These are phyloP conservation scores for Rhodamnia argentea DNA, from an alignment of 345 rosid genomes.

Conservation along the genomic window DNA sequence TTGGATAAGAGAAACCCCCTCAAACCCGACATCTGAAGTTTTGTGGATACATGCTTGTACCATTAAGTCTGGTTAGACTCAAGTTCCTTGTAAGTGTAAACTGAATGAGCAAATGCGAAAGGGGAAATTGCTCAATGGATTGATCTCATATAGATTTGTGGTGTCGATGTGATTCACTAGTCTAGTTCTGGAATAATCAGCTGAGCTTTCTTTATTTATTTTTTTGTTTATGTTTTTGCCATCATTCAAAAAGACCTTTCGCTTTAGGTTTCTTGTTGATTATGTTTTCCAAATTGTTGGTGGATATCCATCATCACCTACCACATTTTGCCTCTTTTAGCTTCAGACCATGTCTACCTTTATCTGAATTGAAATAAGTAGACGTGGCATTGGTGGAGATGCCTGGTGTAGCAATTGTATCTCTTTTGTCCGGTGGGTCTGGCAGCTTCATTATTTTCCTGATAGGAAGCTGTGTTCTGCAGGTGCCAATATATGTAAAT, in stretches of 20 bases:
- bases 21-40: background rate
- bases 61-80: background rate
- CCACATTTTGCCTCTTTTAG: background rate
- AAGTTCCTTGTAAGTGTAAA: background rate
- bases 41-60: background rate
- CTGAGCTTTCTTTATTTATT: background rate
- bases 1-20: background rate
- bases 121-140: background rate
- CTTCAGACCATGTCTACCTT: background rate
- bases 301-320: background rate
- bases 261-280: background rate
- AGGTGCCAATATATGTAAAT: conserved; percentile 85
- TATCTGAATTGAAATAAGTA: background rate
- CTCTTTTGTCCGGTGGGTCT: background rate
- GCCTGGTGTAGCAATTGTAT: background rate
- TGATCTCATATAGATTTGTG: background rate
- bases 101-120: background rate
- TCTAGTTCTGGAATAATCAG: background rate
- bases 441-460: background rate
- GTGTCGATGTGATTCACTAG: background rate
- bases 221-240: background rate
- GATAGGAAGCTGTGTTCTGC: conserved; percentile 8
- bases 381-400: background rate
- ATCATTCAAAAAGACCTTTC: background rate
- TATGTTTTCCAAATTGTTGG: background rate